phyloP scores from a whole-genome alignment of 2,329 filamentous ascomycete genomes.

The Decorospora gaudefroyi region DNA sequence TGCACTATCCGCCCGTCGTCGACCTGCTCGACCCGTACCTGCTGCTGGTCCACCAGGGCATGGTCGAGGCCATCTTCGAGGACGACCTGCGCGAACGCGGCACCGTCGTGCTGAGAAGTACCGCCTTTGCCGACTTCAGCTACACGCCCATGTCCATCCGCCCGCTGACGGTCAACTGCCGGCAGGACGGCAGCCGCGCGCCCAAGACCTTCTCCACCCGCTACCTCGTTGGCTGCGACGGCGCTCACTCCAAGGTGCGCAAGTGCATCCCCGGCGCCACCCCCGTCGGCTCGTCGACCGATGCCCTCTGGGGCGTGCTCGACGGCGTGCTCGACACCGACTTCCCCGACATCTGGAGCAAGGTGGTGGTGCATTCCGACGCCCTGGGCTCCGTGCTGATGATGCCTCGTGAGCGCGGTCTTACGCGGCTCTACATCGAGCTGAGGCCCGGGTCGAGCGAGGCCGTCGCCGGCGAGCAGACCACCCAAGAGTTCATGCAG shows the following conservation, averaged over 20 bases:
- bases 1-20: constrained; percentile 65
- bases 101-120: constrained; percentile 65
- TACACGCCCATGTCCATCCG: constrained; percentile 43
- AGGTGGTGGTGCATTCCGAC: constrained; percentile 70
- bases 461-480: constrained; percentile 38
- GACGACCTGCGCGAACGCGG: constrained; percentile 69
- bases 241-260: constrained; percentile 71
- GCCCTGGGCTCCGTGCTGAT: constrained; percentile 71
- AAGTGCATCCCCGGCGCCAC: constrained; percentile 59
- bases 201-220: constrained; percentile 58
- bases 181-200: constrained; percentile 45
- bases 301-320: constrained; percentile 72
- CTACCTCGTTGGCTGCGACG: constrained; percentile 73
- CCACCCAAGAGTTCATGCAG: constrained; percentile 71
- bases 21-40: constrained; percentile 60
- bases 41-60: constrained; percentile 69
- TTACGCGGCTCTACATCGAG: constrained; percentile 66
- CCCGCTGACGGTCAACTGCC: constrained; percentile 52
- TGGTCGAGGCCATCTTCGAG: constrained; percentile 72
- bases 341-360: constrained; percentile 76
- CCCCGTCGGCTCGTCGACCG: constrained; percentile 55
- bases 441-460: constrained; percentile 47
- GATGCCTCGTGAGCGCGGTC: constrained; percentile 72
- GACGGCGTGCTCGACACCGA: constrained; percentile 72
- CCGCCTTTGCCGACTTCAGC: constrained; percentile 62